These are phyloP conservation scores for Prunella vulgaris DNA, from an alignment of 257 asterid species.

Conservation along the genomic window DNA sequence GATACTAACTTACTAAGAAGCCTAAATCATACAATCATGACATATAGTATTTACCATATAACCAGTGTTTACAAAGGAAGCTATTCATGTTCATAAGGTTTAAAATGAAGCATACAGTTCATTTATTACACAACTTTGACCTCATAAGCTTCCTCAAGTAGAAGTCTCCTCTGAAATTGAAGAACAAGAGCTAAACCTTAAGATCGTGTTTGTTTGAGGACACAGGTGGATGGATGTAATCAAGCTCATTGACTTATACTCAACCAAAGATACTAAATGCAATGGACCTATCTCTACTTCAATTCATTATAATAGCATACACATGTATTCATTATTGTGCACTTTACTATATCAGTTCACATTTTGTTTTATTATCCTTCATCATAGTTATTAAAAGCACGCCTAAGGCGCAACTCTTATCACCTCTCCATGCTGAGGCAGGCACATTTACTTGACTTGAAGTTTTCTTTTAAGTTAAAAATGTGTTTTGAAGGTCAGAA, in stretches of 20 bases:
- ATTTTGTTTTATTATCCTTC: not conserved
- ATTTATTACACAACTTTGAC: not conserved
- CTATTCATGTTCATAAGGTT: not conserved
- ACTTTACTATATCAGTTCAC: not conserved
- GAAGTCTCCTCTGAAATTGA: not conserved
- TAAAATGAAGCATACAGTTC: slow-evolving; percentile 4
- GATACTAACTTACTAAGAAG: not conserved
- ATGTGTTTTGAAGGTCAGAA: too few species aligned
- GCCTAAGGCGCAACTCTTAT: too few species aligned
- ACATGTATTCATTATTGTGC: not conserved
- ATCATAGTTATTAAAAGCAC: too few species aligned
- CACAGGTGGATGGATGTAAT: not conserved
- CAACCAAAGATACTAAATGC: not conserved
- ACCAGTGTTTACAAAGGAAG: slow-evolving; percentile 10
- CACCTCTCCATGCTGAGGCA: too few species aligned
- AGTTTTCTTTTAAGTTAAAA: too few species aligned
- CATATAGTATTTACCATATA: not conserved
- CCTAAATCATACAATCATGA: not conserved
- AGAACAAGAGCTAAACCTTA: slow-evolving; percentile 1
- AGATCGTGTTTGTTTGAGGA: not conserved
- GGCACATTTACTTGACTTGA: too few species aligned
- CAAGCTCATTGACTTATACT: slow-evolving; percentile 4
- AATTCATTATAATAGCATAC: slow-evolving; percentile 3
- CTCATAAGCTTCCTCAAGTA: not conserved
- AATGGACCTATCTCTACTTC: not conserved